Evolutionary conservation across 2,329 filamentous ascomycete genomes (phyloP), one percentile per base, ranked within the genome.

Genomic region (Ambrosiella xylebori): DNA sequence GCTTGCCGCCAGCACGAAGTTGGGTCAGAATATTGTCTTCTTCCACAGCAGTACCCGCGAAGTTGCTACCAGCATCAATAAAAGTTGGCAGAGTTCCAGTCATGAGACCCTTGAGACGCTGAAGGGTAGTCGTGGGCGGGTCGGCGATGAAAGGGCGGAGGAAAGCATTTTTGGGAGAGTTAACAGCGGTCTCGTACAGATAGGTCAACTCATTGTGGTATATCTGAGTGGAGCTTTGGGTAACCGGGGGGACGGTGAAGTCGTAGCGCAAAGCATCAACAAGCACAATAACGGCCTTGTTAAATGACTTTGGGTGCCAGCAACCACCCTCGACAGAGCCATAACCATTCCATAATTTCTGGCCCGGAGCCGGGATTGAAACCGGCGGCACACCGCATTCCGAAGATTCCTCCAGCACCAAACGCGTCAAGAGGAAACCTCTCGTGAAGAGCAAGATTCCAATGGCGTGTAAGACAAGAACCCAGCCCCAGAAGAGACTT

Each of bases 241-340:
- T 72, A 50, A 75, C 71, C 61, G 85, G 84, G 0, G 93, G 93
- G 9, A 97, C 81, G 0, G 91, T 94, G 65, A 98, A 98, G 70
- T 98, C 93, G 71, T 98, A 98, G 61, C 93, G 85, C 60, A 98
- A 76, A 57, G 93, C 93, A 69, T 98, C 93, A 59, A 98, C 85
- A 55, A 98, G 74, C 58, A 98, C 79, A 27, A 98, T 79, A 52
- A 98, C 83, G 9, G 91, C 90, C 68, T 90, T 93, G 62, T 95
- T 81, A 67, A 97, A 98, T 1, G 82, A 87, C 72, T 88, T 95
- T 39, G 89, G 88, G 68, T 97, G 89, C 93, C 93, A 98, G 76
- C 93, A 98, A 63, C 93, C 93, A 59, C 77, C 74, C 19, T 79
- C 71, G 1, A 73, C 69, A 13, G 71, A 76, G 7, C 72, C 69